These are phyloP conservation scores for Mollisia scopiformis DNA, from an alignment of 2,329 filamentous ascomycete species.

Conservation along the genomic window DNA sequence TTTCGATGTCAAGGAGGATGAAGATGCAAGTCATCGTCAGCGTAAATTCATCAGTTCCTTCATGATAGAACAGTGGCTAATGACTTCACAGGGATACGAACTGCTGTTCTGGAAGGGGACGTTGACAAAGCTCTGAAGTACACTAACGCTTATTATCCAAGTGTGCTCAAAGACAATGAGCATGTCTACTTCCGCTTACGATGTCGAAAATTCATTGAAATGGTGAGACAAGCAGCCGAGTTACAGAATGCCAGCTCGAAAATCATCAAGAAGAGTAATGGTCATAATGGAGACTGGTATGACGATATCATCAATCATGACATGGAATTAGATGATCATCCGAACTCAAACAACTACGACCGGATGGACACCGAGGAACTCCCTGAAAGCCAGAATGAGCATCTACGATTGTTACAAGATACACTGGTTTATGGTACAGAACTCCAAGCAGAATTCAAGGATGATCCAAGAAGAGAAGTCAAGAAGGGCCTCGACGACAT, in stretches of 20 bases:
- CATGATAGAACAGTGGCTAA: not conserved
- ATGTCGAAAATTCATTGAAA: conserved; percentile 93
- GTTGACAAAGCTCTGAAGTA: conserved; percentile 88
- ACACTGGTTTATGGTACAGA: conserved; percentile 80
- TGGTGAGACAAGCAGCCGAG: conserved; percentile 79
- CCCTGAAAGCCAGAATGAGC: conserved; percentile 27
- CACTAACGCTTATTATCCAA: conserved; percentile 77
- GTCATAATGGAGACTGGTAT: conserved; percentile 41
- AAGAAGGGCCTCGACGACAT: conserved; percentile 79
- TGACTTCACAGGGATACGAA: conserved; percentile 70
- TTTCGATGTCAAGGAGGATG: conserved; percentile 75
- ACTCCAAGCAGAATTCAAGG: conserved; percentile 75
- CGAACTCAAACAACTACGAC: conserved; percentile 46
- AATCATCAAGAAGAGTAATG: conserved; percentile 41
- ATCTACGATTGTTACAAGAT: conserved; percentile 59
- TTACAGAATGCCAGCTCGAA: conserved; percentile 43
- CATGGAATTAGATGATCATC: conserved; percentile 60
- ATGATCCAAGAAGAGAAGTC: conserved; percentile 71
- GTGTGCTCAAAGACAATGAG: conserved; percentile 77
- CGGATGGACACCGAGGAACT: conserved; percentile 56
- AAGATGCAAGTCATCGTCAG: conserved; percentile 85
- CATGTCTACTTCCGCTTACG: conserved; percentile 86
- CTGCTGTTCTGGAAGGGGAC: conserved; percentile 87
- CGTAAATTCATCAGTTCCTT: conserved; percentile 55
- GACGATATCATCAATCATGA: conserved; percentile 40